Evolutionary conservation across 2,329 filamentous ascomycete species (phyloP).

Genomic region (Trichoderma guizhouense): DNA sequence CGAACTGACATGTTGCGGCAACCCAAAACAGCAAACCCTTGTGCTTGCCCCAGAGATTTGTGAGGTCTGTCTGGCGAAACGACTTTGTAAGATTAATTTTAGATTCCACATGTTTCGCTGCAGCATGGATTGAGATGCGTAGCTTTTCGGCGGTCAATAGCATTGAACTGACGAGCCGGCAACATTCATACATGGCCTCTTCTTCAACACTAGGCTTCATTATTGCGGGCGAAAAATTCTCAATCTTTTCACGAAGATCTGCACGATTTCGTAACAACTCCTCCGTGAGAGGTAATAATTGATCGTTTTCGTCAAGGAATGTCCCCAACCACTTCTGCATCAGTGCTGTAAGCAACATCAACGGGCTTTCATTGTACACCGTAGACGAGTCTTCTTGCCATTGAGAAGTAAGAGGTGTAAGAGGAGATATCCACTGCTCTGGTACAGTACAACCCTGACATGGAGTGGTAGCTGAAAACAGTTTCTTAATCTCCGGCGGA

Average conservation of each 20-base stretch:
- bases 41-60: not conserved
- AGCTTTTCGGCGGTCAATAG: not conserved
- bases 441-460: not conserved
- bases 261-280: not conserved
- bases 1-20: not conserved
- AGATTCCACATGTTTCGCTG: not conserved
- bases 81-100: not conserved
- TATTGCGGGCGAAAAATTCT: not conserved
- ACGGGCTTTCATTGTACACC: not conserved
- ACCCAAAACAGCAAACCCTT: not conserved
- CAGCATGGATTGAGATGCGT: not conserved
- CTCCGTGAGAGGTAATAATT: not conserved
- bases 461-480: not conserved
- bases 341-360: not conserved
- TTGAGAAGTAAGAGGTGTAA: not conserved
- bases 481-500: not conserved
- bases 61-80: not conserved
- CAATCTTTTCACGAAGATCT: not conserved
- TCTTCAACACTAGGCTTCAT: not conserved
- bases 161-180: not conserved
- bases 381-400: not conserved
- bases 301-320: not conserved
- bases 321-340: not conserved
- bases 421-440: not conserved
- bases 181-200: not conserved